Percentiles rank a stretch among this genome's conserved stretches.
Conservation (phyloP, 2,329 filamentous ascomycete genomes). For the Stylonectria norvegica region DNA sequence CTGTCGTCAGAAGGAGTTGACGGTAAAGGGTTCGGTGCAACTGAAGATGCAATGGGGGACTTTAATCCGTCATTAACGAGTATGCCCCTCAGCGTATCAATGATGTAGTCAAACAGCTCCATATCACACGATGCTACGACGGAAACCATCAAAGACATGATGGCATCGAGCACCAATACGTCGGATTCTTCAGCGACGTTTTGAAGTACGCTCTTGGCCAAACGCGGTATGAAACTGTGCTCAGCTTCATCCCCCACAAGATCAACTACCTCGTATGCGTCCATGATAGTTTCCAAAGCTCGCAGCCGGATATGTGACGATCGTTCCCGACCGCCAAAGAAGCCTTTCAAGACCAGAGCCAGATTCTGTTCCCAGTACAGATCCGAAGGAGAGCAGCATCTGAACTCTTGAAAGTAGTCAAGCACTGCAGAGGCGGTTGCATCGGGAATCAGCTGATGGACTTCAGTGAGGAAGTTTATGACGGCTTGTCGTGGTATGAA, state of each 20-base stretch:
- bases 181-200: slow-evolving; percentile 62
- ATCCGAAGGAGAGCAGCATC: slow-evolving; percentile 70
- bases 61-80: slow-evolving; percentile 47
- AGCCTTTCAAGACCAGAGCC: slow-evolving; percentile 55
- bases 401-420: slow-evolving; percentile 64
- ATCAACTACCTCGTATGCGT: slow-evolving; percentile 57
- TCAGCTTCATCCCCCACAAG: slow-evolving; percentile 58
- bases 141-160: slow-evolving; percentile 61
- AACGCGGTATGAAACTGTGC: slow-evolving; percentile 52
- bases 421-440: slow-evolving; percentile 61
- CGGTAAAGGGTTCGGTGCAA: slow-evolving; percentile 22
- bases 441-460: slow-evolving; percentile 62
- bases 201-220: slow-evolving; percentile 60
- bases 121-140: slow-evolving; percentile 60
- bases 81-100: slow-evolving; percentile 50
- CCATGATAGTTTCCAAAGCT: slow-evolving; percentile 58
- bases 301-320: slow-evolving; percentile 60
- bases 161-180: slow-evolving; percentile 59
- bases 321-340: slow-evolving; percentile 60
- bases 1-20: slow-evolving; percentile 19
- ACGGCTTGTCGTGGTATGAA: slow-evolving; percentile 64
- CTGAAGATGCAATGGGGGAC: slow-evolving; percentile 37
- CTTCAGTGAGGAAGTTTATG: slow-evolving; percentile 62
- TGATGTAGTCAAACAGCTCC: slow-evolving; percentile 56
- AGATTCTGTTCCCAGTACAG: slow-evolving; percentile 64